Base-by-base conservation (phyloP, 148 eudicot genomes). In the Cornus florida region DNA sequence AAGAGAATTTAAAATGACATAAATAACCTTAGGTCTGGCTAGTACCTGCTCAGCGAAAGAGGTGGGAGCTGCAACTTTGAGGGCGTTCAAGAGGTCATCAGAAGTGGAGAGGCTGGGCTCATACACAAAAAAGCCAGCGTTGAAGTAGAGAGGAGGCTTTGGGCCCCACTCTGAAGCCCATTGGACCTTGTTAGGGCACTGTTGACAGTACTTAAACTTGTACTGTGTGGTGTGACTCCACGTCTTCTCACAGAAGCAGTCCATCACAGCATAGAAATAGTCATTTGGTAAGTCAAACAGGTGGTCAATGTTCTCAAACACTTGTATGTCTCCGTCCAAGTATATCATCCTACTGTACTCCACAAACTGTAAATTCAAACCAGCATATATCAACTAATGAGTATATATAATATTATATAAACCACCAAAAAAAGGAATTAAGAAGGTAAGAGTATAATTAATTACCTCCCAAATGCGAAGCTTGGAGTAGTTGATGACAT, bases 391-490 rank as follows among this genome's bases (percentile, higher is more conserved):
- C 59, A 53, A 53, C 12, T 53, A 2, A 11, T 9, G 10, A 6
- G 8, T 43, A 43, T 43, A 53, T 53, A 53, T 53, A 3, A 50
- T 53, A 11, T 53, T 53, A 53, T 53, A 53, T 53, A 43, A 6
- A 43, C 10, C 2, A 13, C 62, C 24, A 19, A 62, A 17, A 62
- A 19, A 62, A 62, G 14, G 2, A 5, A 35, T 0, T 35, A 11
- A 16, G 19, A 53, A 53, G 2, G 17, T 53, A 53, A 53, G 59
- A 7, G 5, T 7, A 39, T 39, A 39, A 28, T 10, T 56, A 16
- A n/a, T 62, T 62, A 87, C 92, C 90, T 87, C 87, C 92, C 92
- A 89, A 35, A 89, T 85, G 35, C 87, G 88, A 70, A 89, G 90
- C 79, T 89, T 82, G 60, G 89, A 88, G 72, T 86, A 88, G 79